Conservation (phyloP, 208 protist species). For the Crithidia sp. region DNA sequence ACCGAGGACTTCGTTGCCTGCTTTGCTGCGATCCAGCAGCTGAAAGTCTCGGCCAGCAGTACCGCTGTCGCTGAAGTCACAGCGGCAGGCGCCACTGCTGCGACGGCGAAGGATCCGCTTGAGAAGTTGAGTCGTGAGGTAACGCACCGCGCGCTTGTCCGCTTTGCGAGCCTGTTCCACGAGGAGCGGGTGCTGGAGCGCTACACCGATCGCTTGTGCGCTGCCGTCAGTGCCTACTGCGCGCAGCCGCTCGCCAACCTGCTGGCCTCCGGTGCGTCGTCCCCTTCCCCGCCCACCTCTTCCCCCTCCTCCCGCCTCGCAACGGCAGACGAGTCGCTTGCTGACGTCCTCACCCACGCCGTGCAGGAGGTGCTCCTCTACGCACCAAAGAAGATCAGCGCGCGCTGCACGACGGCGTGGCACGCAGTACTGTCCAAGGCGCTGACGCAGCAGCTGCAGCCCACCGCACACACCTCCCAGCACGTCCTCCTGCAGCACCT, state of each 20-base stretch:
- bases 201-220: slow-evolving; percentile 26
- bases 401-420: slow-evolving; percentile 49
- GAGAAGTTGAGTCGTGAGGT: slow-evolving; percentile 29
- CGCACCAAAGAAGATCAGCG: slow-evolving; percentile 55
- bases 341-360: slow-evolving; percentile 6
- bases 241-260: slow-evolving; percentile 21
- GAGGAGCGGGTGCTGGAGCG: slow-evolving; percentile 31
- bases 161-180: slow-evolving; percentile 30
- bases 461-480: slow-evolving; percentile 8
- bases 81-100: not conserved
- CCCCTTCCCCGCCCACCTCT: not conserved
- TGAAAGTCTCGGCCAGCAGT: slow-evolving; percentile 34
- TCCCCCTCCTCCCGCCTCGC: not conserved
- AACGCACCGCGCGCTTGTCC: slow-evolving; percentile 23
- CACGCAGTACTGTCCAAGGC: slow-evolving; percentile 32
- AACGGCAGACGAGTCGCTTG: slow-evolving; percentile 14
- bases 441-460: slow-evolving; percentile 29
- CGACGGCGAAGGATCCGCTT: slow-evolving; percentile 19
- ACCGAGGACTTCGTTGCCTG: slow-evolving; percentile 49
- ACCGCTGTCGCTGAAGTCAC: not conserved
- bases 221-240: slow-evolving; percentile 22
- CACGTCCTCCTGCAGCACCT: slow-evolving; percentile 30
- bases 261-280: not conserved
- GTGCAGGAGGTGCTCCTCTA: slow-evolving; percentile 49
- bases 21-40: slow-evolving; percentile 40